Evolutionary conservation across 208 protist genomes (phyloP), one percentile per base, ranked within the genome.

Genomic region (Leptomonas pyrrhocoris): DNA sequence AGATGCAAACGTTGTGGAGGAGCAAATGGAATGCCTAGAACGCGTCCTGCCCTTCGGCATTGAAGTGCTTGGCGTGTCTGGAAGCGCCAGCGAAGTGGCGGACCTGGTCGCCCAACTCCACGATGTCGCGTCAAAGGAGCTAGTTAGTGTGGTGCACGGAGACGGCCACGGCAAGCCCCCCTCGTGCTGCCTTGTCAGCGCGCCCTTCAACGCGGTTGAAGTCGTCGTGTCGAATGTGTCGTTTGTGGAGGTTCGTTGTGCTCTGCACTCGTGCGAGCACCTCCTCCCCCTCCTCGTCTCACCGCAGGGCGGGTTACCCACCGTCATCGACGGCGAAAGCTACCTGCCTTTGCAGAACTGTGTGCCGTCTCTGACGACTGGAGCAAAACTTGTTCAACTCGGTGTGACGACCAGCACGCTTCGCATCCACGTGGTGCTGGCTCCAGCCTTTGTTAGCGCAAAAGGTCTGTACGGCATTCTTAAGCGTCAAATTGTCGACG

Each of bases 11-110:
- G 80, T 93, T 15, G 62, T 83, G 19, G 68, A 74, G n/a, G 84
- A 93, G 79, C 88, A 93, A 51, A 60, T 86, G 7, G 85, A 93
- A 46, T 90, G 85, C 66, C 64, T 93, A n/a, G 83, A 93, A 70
- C 61, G 77, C 19, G 73, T 93, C 3, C 63, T 93, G 18, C 83
- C 88, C 15, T 84, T 78, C 31, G 85, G 85, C n/a, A 65, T 90
- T 36, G 43, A 70, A 3, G 77, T 93, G n/a, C 31, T 93, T n/a
- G 88, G 85, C 45, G 54, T 90, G 31, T n/a, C 60, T 16, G 66
- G 62, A 0, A 30, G 38, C 42, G 31, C 38, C 16, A 23, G 5
- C 46, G 56, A 45, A 8, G 40, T 77, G 40, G 36, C 50, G 30
- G 48, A 49, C 18, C 25, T 73, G 13, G 59, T 78, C 27, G 77